phyloP scores from a whole-genome alignment of 768 basidiomycete species.

The Tulasnella calospora region DNA sequence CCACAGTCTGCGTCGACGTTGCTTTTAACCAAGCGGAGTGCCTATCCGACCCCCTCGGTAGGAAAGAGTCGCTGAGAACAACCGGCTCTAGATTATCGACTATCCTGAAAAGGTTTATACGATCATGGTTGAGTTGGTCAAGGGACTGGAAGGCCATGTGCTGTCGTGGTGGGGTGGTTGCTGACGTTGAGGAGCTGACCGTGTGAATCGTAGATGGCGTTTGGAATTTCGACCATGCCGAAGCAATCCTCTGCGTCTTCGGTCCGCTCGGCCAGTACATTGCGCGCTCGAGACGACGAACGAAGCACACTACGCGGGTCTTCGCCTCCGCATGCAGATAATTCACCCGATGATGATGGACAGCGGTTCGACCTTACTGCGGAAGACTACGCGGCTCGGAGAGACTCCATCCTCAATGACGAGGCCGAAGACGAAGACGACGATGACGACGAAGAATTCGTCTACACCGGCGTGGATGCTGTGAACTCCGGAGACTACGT shows the following conservation, averaged over 20 bases:
- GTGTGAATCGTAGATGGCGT: background rate
- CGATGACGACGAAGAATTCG: slow-evolving; percentile 58
- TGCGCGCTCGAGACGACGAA: slow-evolving; percentile 16
- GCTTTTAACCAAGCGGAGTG: slow-evolving; percentile 15
- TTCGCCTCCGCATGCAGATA: slow-evolving; percentile 4
- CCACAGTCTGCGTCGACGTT: slow-evolving; percentile 18
- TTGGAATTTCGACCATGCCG: slow-evolving; percentile 24
- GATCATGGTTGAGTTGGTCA: slow-evolving; percentile 46
- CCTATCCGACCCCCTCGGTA: background rate
- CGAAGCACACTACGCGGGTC: slow-evolving; percentile 13
- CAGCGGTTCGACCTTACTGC: slow-evolving; percentile 1
- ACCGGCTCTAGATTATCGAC: slow-evolving; percentile 55
- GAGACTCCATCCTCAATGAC: slow-evolving; percentile 27
- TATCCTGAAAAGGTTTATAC: slow-evolving; percentile 61
- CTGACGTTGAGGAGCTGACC: slow-evolving; percentile 5
- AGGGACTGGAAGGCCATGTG: slow-evolving; percentile 17
- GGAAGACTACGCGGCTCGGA: slow-evolving; percentile 12
- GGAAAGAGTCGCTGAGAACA: slow-evolving; percentile 35
- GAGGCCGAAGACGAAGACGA: slow-evolving; percentile 42
- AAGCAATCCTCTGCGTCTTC: slow-evolving; percentile 16
- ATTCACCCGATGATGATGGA: background rate
- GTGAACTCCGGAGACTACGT: slow-evolving; percentile 49
- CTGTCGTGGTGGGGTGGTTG: slow-evolving; percentile 3
- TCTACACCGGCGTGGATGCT: slow-evolving; percentile 70
- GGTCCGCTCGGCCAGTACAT: slow-evolving; percentile 11